Conservation (phyloP, 495 filamentous ascomycete genomes). For the Pseudomonodictys pantanalensis region DNA sequence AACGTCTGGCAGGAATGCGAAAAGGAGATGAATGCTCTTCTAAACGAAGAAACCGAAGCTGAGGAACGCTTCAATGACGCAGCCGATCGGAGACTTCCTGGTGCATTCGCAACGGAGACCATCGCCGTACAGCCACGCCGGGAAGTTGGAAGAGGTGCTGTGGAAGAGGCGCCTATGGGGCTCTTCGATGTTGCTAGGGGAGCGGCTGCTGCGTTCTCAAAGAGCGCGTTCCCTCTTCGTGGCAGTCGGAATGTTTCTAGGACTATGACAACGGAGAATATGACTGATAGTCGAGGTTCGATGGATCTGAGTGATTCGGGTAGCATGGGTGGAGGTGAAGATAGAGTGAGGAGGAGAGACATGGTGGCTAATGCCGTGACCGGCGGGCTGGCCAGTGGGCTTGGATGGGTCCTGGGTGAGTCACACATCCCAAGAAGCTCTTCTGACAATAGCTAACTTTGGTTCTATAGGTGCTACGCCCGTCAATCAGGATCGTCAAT, state of each 20-base stretch:
- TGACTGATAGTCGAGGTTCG: constrained; percentile 5
- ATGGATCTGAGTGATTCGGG: constrained; percentile 32
- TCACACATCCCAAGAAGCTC: not conserved
- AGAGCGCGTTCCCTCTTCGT: constrained; percentile 58
- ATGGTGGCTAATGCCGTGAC: constrained; percentile 44
- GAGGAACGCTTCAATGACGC: constrained; percentile 57
- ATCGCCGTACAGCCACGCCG: constrained; percentile 38
- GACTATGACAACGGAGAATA: not conserved
- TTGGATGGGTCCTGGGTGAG: constrained; percentile 45
- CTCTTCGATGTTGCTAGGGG: constrained; percentile 88
- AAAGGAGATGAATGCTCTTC: constrained; percentile 69
- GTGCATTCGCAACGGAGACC: constrained; percentile 53
- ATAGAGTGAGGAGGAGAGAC: constrained; percentile 44
- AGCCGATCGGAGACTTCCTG: constrained; percentile 55
- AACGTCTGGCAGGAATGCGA: constrained; percentile 82
- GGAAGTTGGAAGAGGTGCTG: constrained; percentile 39
- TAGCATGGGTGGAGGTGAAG: constrained; percentile 28
- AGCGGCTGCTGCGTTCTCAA: constrained; percentile 70
- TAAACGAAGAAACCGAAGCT: constrained; percentile 68
- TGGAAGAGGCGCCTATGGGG: constrained; percentile 82
- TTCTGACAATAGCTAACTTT: not conserved
- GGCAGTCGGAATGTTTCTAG: constrained; percentile 10
- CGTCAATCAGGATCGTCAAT: constrained; percentile 1
- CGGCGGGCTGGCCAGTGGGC: constrained; percentile 40
- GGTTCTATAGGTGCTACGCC: constrained; percentile 13